These are phyloP conservation scores for Ogataea paraovalis DNA, from an alignment of 805 yeast genomes.

Conservation along the genomic window DNA sequence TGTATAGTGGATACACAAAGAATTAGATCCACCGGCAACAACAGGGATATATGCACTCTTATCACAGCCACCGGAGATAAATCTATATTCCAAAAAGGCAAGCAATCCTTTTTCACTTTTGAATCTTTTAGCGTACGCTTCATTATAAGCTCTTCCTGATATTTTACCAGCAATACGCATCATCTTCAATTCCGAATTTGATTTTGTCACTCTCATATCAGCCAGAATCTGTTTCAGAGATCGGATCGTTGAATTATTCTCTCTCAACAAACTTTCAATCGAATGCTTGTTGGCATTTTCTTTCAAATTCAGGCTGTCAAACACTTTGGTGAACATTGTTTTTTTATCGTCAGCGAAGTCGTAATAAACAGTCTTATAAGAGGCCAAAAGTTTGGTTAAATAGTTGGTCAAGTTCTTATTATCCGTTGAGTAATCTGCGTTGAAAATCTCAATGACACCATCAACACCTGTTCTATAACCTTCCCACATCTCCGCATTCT, in stretches of 20 bases:
- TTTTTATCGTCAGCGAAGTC: conserved; percentile 35
- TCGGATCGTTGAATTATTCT: conserved; percentile 35
- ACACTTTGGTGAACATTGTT: conserved; percentile 18
- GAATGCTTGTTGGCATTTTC: conserved; percentile 15
- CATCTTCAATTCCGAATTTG: conserved; percentile 67
- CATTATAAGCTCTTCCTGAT: conserved; percentile 79
- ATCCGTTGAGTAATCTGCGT: conserved; percentile 72
- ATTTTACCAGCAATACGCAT: conserved; percentile 83
- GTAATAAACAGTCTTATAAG: conserved; percentile 50
- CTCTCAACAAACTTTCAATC: conserved; percentile 24
- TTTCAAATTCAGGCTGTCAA: conserved; percentile 12
- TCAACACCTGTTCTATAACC: conserved; percentile 86
- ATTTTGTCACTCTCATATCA: conserved; percentile 63
- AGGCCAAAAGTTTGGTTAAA: conserved; percentile 42
- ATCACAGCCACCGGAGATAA: conserved; percentile 85
- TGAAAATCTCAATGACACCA: conserved; percentile 79
- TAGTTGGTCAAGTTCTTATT: conserved; percentile 41
- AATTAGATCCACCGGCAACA: conserved; percentile 89
- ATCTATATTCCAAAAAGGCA: conserved; percentile 76
- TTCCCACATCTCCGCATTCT: conserved; percentile 85
- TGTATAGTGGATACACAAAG: conserved; percentile 90
- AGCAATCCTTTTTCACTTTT: conserved; percentile 73
- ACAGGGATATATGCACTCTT: conserved; percentile 91
- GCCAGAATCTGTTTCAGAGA: conserved; percentile 43
- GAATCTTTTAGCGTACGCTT: conserved; percentile 68